phyloP scores from a whole-genome alignment of 139 green algal species.

The Tetraselmis striata region DNA sequence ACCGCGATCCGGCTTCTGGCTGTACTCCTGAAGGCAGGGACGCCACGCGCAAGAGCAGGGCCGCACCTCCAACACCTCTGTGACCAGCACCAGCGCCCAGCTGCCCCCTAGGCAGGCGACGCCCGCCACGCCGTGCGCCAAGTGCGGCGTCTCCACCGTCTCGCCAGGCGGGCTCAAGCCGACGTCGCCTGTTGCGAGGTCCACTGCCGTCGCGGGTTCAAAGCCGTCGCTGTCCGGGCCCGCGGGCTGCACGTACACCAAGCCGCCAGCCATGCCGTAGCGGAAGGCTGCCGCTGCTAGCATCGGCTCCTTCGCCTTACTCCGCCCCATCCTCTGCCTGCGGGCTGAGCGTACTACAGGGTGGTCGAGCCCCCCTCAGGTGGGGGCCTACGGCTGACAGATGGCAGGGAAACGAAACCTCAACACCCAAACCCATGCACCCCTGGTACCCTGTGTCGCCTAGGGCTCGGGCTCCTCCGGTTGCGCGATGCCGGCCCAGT shows the following conservation, averaged over 20 bases:
- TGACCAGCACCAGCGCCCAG: slow-evolving; percentile 48
- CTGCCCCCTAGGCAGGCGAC: slow-evolving; percentile 26
- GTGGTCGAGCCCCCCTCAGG: not conserved
- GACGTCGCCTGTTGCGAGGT: slow-evolving; percentile 35
- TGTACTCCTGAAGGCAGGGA: too few relatives aligned
- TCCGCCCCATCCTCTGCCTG: too few relatives aligned
- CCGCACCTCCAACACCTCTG: slow-evolving; percentile 37
- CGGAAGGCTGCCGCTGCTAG: not conserved
- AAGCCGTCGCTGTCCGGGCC: not conserved
- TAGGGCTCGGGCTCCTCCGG: not conserved
- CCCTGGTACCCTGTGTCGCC: too few relatives aligned
- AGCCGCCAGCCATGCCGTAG: not conserved
- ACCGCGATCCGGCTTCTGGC: too few relatives aligned
- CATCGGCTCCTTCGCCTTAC: slow-evolving; percentile 5
- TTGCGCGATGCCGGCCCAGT: slow-evolving; percentile 14
- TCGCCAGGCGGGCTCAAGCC: slow-evolving; percentile 12
- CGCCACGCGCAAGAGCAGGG: slow-evolving; percentile 15
- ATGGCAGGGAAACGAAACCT: too few relatives aligned
- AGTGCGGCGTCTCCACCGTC: not conserved
- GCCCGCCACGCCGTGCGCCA: slow-evolving; percentile 37
- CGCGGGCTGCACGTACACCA: slow-evolving; percentile 19
- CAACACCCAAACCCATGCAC: too few relatives aligned
- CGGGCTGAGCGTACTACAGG: too few relatives aligned
- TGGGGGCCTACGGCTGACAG: too few relatives aligned
- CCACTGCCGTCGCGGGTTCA: slow-evolving; percentile 29